Evolutionary conservation across 805 yeast genomes (phyloP).

Genomic region (Starmerella khaoyaiensis): DNA sequence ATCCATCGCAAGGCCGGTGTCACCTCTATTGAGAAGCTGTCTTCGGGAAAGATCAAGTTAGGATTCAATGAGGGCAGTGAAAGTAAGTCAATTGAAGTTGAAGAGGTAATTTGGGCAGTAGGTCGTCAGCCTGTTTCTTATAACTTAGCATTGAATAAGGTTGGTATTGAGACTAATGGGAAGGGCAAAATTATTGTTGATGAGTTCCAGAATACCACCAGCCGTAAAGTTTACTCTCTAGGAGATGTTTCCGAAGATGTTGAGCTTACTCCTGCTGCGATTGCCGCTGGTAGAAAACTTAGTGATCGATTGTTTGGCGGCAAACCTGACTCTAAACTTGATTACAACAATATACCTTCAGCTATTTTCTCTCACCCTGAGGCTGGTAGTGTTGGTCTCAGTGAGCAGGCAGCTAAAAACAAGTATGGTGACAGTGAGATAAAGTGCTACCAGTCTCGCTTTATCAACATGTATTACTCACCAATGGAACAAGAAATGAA

Average conservation of each 20-base stretch:
- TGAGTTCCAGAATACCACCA: constrained; percentile 73
- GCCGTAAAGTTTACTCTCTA: constrained; percentile 60
- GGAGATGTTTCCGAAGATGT: constrained; percentile 92
- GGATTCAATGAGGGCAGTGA: constrained; percentile 2
- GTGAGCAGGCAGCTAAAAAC: constrained; percentile 62
- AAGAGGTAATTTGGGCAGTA: constrained; percentile 79
- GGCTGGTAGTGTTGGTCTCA: constrained; percentile 84
- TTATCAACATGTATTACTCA: constrained; percentile 88
- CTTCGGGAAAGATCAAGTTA: constrained; percentile 29
- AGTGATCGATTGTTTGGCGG: constrained; percentile 88
- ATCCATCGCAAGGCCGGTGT: constrained; percentile 54
- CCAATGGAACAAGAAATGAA: constrained; percentile 56
- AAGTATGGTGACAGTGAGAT: constrained; percentile 69
- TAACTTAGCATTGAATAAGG: constrained; percentile 55
- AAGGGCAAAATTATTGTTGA: constrained; percentile 61
- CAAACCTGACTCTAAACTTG: constrained; percentile 54
- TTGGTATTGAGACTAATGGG: constrained; percentile 46
- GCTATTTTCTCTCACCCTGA: constrained; percentile 98
- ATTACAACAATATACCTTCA: constrained; percentile 76
- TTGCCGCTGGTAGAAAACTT: constrained; percentile 92
- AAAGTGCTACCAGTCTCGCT: constrained; percentile 69
- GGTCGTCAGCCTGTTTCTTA: constrained; percentile 74
- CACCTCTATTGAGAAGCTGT: constrained; percentile 33
- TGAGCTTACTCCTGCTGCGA: constrained; percentile 95
- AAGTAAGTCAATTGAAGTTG: constrained; percentile 40